These are phyloP conservation scores for Rhynchosporium agropyri DNA, from an alignment of 2,329 filamentous ascomycete genomes.

Conservation along the genomic window DNA sequence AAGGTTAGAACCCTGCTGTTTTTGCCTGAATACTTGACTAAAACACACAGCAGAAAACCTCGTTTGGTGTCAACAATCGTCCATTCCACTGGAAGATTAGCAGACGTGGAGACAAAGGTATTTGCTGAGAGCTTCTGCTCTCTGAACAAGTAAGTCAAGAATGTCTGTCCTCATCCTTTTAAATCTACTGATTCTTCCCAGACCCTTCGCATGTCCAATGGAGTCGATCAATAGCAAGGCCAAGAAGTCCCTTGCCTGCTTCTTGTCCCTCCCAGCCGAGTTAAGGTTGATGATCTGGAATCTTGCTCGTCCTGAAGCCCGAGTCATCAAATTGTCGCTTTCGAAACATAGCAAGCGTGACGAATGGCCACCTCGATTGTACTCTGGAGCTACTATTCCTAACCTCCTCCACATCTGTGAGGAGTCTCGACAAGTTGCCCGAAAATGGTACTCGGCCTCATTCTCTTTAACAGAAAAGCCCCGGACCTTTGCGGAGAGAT, in stretches of 20 bases:
- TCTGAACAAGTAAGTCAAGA: background rate
- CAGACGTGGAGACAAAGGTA: background rate
- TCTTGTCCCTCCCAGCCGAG: background rate
- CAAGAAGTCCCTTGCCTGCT: slow-evolving; percentile 4
- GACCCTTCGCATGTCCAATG: background rate
- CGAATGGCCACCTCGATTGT: background rate
- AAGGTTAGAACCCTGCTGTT: too few relatives aligned
- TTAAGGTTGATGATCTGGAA: slow-evolving; percentile 4
- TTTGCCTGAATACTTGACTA: too few relatives aligned
- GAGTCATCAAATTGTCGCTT: slow-evolving; percentile 13
- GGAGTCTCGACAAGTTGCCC: slow-evolving; percentile 16
- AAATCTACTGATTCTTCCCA: background rate
- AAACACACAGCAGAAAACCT: too few relatives aligned
- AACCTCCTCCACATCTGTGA: slow-evolving; percentile 6
- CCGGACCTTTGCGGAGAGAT: background rate
- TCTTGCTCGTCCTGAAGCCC: slow-evolving; percentile 9
- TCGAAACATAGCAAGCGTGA: background rate
- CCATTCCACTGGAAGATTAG: too few relatives aligned
- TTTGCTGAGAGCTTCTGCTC: too few relatives aligned
- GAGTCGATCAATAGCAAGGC: background rate
- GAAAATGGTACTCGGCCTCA: slow-evolving; percentile 9
- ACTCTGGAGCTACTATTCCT: slow-evolving; percentile 10
- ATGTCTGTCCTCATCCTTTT: too few relatives aligned
- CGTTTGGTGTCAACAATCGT: too few relatives aligned
- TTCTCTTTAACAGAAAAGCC: background rate